These are phyloP conservation scores for Waltiozyma sp. DNA, from an alignment of 1,139 yeast genomes.

Conservation along the genomic window DNA sequence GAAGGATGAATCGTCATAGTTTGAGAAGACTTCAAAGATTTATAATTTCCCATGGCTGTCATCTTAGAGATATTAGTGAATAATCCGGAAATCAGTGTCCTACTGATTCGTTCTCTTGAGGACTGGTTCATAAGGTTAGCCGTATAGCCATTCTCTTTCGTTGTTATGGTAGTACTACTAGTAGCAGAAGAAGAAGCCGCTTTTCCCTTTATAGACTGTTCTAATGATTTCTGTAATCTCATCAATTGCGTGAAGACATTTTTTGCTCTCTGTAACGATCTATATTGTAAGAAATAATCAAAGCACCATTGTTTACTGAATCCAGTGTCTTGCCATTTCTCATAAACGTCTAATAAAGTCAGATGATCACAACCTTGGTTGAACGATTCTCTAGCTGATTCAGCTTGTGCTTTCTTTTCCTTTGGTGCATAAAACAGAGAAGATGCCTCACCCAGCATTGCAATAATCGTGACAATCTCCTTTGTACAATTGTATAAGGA, in stretches of 20 bases:
- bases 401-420: conserved; percentile 57
- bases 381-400: conserved; percentile 47
- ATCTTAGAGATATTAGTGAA: conserved; percentile 71
- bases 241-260: conserved; percentile 66
- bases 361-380: conserved; percentile 62
- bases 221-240: conserved; percentile 44
- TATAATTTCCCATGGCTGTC: conserved; percentile 63
- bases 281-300: conserved; percentile 71
- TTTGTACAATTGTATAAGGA: conserved; percentile 46
- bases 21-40: conserved; percentile 50
- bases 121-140: background rate
- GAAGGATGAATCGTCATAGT: conserved; percentile 80
- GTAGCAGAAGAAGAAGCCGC: background rate
- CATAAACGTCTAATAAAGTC: conserved; percentile 62
- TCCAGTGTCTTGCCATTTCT: conserved; percentile 64
- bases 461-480: conserved; percentile 58
- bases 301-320: conserved; percentile 78
- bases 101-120: background rate
- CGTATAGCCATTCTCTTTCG: background rate
- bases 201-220: conserved; percentile 22
- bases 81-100: conserved; percentile 69
- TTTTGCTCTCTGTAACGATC: conserved; percentile 57
- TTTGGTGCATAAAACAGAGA: conserved; percentile 66
- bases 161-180: no score
- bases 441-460: conserved; percentile 78